Conservation (phyloP, 208 protist genomes). For the Leishmania tarentolae region DNA sequence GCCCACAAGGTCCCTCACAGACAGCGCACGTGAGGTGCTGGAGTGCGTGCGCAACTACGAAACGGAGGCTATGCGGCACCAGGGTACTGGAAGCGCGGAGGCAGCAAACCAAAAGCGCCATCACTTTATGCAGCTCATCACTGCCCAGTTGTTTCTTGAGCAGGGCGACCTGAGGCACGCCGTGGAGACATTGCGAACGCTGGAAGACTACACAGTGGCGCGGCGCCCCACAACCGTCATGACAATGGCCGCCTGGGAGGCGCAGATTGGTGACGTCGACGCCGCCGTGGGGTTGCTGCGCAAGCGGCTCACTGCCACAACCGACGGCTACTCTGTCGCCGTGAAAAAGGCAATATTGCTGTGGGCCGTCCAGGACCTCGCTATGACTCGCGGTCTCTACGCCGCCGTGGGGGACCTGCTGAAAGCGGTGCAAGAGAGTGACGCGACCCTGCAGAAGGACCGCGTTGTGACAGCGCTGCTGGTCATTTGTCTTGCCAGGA, state of each 20-base stretch:
- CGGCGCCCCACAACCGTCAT: conserved; percentile 46
- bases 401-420: conserved; percentile 50
- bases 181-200: conserved; percentile 37
- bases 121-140: conserved; percentile 52
- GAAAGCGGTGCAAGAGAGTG: conserved; percentile 31
- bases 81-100: conserved; percentile 17
- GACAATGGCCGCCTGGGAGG: conserved; percentile 65
- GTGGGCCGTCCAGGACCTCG: conserved; percentile 70
- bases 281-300: conserved; percentile 46
- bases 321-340: not conserved
- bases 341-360: conserved; percentile 51
- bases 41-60: conserved; percentile 34
- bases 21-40: conserved; percentile 23
- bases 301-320: conserved; percentile 24
- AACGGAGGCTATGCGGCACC: conserved; percentile 12
- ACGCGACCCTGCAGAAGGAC: conserved; percentile 38
- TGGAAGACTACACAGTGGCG: conserved; percentile 39
- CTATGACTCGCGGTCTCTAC: conserved; percentile 34
- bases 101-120: conserved; percentile 2
- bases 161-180: conserved; percentile 66
- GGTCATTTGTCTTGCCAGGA: conserved; percentile 58
- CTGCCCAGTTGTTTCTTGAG: conserved; percentile 78
- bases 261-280: conserved; percentile 40
- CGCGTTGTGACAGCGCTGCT: conserved; percentile 56
- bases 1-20: conserved; percentile 1